Percentiles rank a stretch among this genome's conserved stretches.
These are phyloP conservation scores for Eucommia ulmoides DNA, from an alignment of 257 asterid species.

Conservation along the genomic window DNA sequence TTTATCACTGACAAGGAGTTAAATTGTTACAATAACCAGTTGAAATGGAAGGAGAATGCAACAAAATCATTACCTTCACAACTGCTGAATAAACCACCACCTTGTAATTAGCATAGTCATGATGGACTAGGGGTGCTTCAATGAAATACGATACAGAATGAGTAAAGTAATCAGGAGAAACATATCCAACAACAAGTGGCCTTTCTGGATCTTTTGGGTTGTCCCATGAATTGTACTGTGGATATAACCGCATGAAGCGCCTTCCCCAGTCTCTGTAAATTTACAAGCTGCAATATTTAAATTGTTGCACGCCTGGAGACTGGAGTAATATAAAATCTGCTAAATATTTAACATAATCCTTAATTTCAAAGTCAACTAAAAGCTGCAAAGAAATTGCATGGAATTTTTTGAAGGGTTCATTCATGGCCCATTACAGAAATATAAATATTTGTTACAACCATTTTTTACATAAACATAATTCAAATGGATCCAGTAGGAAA, in stretches of 20 bases:
- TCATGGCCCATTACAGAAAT: no score
- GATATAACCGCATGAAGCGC: conserved; percentile 82
- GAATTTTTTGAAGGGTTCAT: no score
- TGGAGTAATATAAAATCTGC: neutral
- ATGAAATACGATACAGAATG: conserved; percentile 96
- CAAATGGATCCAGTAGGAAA: no score
- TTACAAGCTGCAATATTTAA: conserved; percentile 14
- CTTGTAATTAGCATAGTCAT: conserved; percentile 63
- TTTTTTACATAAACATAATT: no score
- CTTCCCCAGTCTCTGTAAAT: conserved; percentile 97
- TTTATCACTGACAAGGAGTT: no score
- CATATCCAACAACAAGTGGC: conserved; percentile 85
- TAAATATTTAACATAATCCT: neutral
- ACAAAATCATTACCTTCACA: conserved; percentile 59
- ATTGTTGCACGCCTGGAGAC: no score
- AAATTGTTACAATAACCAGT: no score
- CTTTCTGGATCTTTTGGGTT: conserved; percentile 79
- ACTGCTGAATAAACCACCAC: conserved; percentile 97
- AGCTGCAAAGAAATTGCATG: neutral
- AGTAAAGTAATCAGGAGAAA: conserved; percentile 98
- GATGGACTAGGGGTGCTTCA: conserved; percentile 82
- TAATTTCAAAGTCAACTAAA: neutral
- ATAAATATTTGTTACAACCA: no score
- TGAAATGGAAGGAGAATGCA: conserved; percentile 7
- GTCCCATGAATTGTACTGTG: conserved; percentile 85